A percentile compares a stretch with the other conserved stretches of the same genome.
Evolutionary conservation across 1,139 yeast species (phyloP).

Genomic region (Diutina rugosa): DNA sequence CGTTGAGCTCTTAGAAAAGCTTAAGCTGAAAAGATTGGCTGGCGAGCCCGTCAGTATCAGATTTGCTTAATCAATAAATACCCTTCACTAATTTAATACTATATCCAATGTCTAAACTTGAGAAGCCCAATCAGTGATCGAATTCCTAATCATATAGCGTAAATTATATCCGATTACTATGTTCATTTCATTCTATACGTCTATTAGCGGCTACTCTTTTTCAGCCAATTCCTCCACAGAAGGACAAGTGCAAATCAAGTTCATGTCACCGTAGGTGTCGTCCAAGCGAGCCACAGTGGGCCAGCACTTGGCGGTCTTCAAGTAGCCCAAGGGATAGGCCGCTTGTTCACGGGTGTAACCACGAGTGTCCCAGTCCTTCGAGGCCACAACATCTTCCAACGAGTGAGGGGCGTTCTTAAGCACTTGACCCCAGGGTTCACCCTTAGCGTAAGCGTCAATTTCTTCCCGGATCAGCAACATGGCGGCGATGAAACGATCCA

Average conservation of each 20-base stretch:
- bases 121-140: too few species aligned
- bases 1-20: not conserved
- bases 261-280: conserved; percentile 89
- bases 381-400: conserved; percentile 56
- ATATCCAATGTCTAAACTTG: too few species aligned
- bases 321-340: conserved; percentile 73
- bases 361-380: conserved; percentile 61
- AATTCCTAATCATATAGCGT: too few species aligned
- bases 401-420: conserved; percentile 92
- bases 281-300: conserved; percentile 87
- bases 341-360: conserved; percentile 92
- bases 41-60: not conserved
- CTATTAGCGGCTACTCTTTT: not conserved
- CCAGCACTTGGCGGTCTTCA: conserved; percentile 79
- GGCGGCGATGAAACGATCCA: conserved; percentile 83
- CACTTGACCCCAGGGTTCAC: conserved; percentile 54
- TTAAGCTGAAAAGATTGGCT: not conserved
- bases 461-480: conserved; percentile 74
- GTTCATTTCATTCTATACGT: not conserved
- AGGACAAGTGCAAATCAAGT: conserved; percentile 89
- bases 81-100: too few species aligned
- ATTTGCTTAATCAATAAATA: too few species aligned
- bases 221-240: conserved; percentile 56
- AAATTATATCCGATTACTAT: not conserved
- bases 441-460: conserved; percentile 62